Base-by-base conservation (phyloP, 768 basidiomycete genomes). In the Panaeolus cyanescens region DNA sequence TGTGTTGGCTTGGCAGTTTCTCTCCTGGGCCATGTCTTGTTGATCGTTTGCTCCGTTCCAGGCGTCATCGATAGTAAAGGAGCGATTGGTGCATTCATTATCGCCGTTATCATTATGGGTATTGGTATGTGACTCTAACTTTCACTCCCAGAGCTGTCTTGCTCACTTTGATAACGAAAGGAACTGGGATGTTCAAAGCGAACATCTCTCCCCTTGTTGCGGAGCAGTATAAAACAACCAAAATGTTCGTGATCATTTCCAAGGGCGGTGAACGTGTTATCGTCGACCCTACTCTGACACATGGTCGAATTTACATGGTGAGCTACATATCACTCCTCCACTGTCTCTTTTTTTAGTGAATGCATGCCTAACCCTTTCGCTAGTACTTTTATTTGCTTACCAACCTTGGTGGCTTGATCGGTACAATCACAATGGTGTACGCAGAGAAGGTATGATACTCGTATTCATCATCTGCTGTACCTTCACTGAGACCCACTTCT, bases 201-300 rank as follows among this genome's bases (percentile, higher is more conserved):
- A 92, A 91, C 71, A 86, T 92, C 62, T 88, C 87, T 0, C 90
- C 91, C 1, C 77, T 93, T 63, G 79, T 92, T 32, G 91, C 91
- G 5, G 91, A 92, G 69, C 91, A 92, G 67, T 88, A 89, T 67
- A 79, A 73, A 59, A 76, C 79, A 50, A 85, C 80, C 10, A 79
- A 77, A 62, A 75, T 79, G 10, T 90, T 86, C 70, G 74, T 90
- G 32, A 37, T 69, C 3, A 81, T 77, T 6, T 82, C 77, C 2
- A 79, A 75, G 45, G 71, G 59, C 32, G 91, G 91, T 25, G 88
- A 91, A 67, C 77, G 84, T n/a, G 90, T 93, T 45, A 85, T 92
- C 63, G 83, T 92, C 25, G 91, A 93, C 66, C 92, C 91, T 0
- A 71, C 75, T 3, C 64, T 87, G 67, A 93, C 91, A 0, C 80